phyloP scores from a whole-genome alignment of 179 eudicot species.

The Amaranthus tricolor region DNA sequence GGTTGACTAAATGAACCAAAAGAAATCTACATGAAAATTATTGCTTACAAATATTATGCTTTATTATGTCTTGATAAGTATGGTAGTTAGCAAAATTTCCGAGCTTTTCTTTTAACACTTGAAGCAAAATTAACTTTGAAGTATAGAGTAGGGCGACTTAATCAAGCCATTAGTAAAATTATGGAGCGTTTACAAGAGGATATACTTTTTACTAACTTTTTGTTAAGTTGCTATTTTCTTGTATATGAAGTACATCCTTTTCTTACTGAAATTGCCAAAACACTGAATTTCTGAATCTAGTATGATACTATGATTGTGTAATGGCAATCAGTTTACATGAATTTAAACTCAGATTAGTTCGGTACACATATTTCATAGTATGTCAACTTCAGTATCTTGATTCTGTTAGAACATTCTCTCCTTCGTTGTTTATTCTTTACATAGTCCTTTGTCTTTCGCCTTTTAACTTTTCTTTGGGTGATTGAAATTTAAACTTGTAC shows the following conservation, averaged over 20 bases:
- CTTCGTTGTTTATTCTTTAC: not conserved
- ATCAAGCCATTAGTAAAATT: not conserved
- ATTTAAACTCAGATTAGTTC: not conserved
- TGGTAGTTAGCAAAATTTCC: not conserved
- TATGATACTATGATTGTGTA: not conserved
- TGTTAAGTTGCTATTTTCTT: not conserved
- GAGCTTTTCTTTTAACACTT: not conserved
- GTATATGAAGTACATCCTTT: not conserved
- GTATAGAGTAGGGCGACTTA: not conserved
- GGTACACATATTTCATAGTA: not conserved
- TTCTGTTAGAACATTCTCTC: not conserved
- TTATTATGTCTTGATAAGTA: not conserved
- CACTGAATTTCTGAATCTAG: not conserved
- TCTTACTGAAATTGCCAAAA: not conserved
- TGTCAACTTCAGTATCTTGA: not conserved
- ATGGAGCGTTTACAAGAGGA: not conserved
- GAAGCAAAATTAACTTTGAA: not conserved
- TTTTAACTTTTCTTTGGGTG: not conserved
- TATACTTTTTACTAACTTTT: not conserved
- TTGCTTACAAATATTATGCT: too few species aligned
- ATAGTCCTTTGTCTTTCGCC: not conserved
- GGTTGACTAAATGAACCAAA: too few species aligned
- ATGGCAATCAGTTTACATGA: not conserved
- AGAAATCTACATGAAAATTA: too few species aligned
- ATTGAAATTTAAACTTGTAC: not conserved